Conservation (phyloP, 2,329 filamentous ascomycete genomes). For the Fusarium piperis region DNA sequence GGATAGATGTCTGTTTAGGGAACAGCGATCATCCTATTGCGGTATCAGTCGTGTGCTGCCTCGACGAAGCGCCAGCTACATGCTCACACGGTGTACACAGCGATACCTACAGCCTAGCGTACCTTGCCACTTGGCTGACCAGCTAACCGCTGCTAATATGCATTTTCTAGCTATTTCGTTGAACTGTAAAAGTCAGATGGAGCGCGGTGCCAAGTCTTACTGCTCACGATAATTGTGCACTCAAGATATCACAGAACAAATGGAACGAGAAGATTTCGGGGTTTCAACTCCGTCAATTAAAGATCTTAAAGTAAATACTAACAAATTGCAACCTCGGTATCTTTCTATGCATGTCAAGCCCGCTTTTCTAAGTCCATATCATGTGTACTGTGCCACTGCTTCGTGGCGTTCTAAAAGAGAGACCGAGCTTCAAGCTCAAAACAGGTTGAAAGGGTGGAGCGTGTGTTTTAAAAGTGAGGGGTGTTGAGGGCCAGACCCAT, state of each 20-base stretch:
- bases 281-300: conserved; percentile 28
- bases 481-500: conserved; percentile 55
- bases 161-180: neutral
- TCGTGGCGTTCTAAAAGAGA: conserved; percentile 7
- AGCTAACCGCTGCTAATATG: neutral
- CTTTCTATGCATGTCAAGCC: conserved; percentile 17
- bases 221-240: no score
- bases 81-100: neutral
- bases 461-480: conserved; percentile 46
- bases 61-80: neutral
- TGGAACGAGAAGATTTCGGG: neutral
- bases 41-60: neutral
- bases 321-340: conserved; percentile 7
- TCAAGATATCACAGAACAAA: neutral
- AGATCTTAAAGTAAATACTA: conserved; percentile 15
- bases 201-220: neutral
- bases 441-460: neutral
- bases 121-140: neutral
- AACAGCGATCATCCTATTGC: neutral
- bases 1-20: neutral
- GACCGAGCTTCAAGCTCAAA: conserved; percentile 7
- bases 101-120: neutral
- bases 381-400: neutral
- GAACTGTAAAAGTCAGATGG: neutral
- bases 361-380: conserved; percentile 21